Percentiles rank a stretch among this genome's conserved stretches.
Conservation (phyloP, 305 asterid genomes). For the Fraxinus ornus region DNA sequence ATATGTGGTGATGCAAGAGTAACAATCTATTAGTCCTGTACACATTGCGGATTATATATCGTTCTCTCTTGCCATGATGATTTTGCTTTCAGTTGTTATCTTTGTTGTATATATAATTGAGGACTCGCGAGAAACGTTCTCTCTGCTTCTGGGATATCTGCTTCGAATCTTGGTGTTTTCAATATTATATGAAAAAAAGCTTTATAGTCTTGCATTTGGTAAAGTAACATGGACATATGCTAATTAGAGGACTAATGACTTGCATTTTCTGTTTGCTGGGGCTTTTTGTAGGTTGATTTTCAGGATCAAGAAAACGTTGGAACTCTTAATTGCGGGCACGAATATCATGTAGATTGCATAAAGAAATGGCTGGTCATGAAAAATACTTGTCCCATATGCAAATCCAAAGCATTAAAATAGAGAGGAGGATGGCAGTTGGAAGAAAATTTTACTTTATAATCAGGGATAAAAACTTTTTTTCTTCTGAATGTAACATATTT, state of each 20-base stretch:
- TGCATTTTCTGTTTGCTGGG: neutral
- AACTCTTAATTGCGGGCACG: constrained; percentile 58
- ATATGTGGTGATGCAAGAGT: neutral
- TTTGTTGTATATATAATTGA: constrained; percentile 34
- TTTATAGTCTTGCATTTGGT: neutral
- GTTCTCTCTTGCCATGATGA: neutral
- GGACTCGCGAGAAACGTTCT: neutral
- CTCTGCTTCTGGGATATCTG: neutral
- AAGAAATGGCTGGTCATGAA: constrained; percentile 57
- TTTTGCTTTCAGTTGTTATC: neutral
- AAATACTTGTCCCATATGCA: constrained; percentile 68
- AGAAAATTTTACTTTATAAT: neutral
- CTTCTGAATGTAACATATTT: neutral
- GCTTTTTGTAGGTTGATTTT: constrained; percentile 38
- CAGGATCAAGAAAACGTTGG: constrained; percentile 41
- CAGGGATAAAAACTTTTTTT: neutral
- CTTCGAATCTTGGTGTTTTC: constrained; percentile 16
- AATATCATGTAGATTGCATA: constrained; percentile 60
- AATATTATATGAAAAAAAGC: neutral
- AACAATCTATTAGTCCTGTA: neutral
- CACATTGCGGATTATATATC: neutral
- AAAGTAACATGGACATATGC: neutral
- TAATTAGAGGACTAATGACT: neutral
- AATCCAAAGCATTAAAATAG: constrained; percentile 47
- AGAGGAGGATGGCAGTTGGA: neutral